These are phyloP conservation scores for Colletotrichum sp. DNA, from an alignment of 2,329 filamentous ascomycete species.

Conservation along the genomic window DNA sequence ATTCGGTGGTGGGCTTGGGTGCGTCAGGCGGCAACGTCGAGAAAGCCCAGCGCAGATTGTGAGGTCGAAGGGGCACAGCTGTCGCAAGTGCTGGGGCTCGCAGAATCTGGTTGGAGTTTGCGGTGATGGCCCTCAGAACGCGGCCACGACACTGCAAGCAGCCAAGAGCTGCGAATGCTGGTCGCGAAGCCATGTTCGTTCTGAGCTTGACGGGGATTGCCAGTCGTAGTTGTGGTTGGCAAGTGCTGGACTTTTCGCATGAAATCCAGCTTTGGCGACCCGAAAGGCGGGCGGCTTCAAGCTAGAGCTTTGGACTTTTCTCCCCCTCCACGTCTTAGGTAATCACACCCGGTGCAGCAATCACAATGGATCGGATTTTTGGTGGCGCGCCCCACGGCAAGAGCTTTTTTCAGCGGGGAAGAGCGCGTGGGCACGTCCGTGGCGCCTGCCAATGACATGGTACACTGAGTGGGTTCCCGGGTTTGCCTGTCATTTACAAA, in stretches of 20 bases:
- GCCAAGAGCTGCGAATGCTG: conserved; percentile 25
- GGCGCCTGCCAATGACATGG: neutral
- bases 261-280: neutral
- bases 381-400: neutral
- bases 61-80: conserved; percentile 7
- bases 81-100: neutral
- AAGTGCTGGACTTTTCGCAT: neutral
- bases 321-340: neutral
- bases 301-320: neutral
- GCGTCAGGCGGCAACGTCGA: conserved; percentile 23
- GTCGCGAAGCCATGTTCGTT: conserved; percentile 26
- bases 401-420: neutral
- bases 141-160: conserved; percentile 31
- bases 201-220: neutral
- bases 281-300: neutral
- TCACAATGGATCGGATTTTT: neutral
- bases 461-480: neutral
- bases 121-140: conserved; percentile 26
- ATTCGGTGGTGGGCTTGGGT: neutral
- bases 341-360: neutral
- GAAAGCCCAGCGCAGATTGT: conserved; percentile 25
- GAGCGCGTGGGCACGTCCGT: neutral
- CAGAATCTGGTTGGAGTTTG: neutral
- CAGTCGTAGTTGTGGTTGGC: neutral
- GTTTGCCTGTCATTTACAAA: neutral